Base-by-base conservation (phyloP, 139 green algal species). In the Chlorella vulgaris region DNA sequence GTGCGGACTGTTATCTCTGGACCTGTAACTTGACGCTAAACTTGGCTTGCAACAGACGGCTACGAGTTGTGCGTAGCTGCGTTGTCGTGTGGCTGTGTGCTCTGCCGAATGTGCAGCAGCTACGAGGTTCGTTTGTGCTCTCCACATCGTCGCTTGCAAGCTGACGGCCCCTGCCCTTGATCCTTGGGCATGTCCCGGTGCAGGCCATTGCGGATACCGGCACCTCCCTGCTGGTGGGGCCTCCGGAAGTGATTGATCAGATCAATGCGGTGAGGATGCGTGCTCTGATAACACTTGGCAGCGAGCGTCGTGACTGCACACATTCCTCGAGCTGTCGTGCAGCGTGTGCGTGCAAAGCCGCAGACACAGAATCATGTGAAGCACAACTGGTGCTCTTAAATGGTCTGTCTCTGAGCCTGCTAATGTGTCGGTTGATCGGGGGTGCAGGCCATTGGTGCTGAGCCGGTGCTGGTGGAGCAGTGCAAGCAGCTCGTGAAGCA, bases 181-280 rank as follows among this genome's bases (percentile, higher is more conserved):
- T n/a, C 18, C 18, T 15, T n/a, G 8, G 18, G 18, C 8, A n/a
- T 28, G 22, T n/a, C 18, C 55, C 21, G 5, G 0, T 68, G 60
- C 63, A 82, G 61, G 96, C 93, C 61, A 99, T 99, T 61, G 96
- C 95, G 10, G 96, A 99, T 88, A 97, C 91, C 1, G 96, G 94
- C 31, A 98, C 94, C 43, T 95, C 90, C 6, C 89, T 98, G 39
- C 69, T 98, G 38, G 91, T 91, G 26, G 95, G 95, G 3, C 94
- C 94, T 0, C 78, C 80, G 0, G 86, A 88, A 4, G 91, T 96
- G 76, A 87, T 98, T 4, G 85, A 87, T 1, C 69, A 69, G 7
- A 92, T 99, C 82, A 98, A 99, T 53, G 55, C 67, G 75, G 75
- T 85, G 40, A 24, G 21, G 13, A 2, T 0, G 15, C n/a, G 15